phyloP scores from a whole-genome alignment of 2,329 filamentous ascomycete genomes.

The Ampelomyces quisqualis region DNA sequence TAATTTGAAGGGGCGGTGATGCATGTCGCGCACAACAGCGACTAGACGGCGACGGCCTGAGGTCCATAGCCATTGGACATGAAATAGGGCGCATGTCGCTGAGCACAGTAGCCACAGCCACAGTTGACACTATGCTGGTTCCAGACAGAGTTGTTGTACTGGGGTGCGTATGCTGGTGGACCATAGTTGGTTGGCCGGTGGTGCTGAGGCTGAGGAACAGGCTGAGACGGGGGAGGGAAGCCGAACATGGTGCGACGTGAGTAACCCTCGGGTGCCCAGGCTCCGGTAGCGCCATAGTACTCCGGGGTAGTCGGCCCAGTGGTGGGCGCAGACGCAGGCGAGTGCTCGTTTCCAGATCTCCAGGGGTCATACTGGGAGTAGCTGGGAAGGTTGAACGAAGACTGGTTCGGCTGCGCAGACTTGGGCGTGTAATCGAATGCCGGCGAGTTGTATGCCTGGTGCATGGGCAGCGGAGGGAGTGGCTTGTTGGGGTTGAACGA shows the following conservation, averaged over 20 bases:
- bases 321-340: constrained; percentile 56
- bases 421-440: constrained; percentile 41
- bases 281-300: constrained; percentile 50
- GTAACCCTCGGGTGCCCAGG: constrained; percentile 52
- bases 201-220: constrained; percentile 45
- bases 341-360: constrained; percentile 47
- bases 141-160: constrained; percentile 42
- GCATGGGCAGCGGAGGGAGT: constrained; percentile 41
- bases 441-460: constrained; percentile 43
- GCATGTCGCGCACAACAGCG: not conserved
- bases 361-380: constrained; percentile 48
- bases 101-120: constrained; percentile 42
- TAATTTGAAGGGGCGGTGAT: constrained; percentile 16
- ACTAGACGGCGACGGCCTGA: constrained; percentile 41
- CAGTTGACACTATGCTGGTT: constrained; percentile 42
- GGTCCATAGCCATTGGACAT: constrained; percentile 44
- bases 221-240: constrained; percentile 42
- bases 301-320: constrained; percentile 58
- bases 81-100: constrained; percentile 43
- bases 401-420: constrained; percentile 40
- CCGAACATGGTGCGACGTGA: constrained; percentile 48
- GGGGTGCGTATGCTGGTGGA: constrained; percentile 35
- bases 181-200: constrained; percentile 39
- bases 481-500: constrained; percentile 51
- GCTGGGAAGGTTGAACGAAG: constrained; percentile 39